These are phyloP conservation scores for Cordyceps tenuipes DNA, from an alignment of 2,329 filamentous ascomycete genomes.

Conservation along the genomic window DNA sequence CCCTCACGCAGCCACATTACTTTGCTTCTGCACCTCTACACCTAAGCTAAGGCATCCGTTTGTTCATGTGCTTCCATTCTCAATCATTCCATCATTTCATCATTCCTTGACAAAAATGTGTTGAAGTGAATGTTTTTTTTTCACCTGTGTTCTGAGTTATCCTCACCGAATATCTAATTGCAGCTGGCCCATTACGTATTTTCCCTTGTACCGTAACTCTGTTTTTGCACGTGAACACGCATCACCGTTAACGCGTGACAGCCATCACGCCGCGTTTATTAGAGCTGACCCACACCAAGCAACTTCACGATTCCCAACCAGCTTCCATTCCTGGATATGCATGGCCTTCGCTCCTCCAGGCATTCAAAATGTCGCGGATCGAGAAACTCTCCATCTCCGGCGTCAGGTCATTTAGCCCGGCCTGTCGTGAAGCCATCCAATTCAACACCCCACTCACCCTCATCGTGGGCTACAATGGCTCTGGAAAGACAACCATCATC, in stretches of 20 bases:
- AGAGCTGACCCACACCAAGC: neutral
- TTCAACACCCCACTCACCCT: slow-evolving; percentile 89
- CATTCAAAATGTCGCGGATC: slow-evolving; percentile 61
- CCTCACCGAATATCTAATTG: neutral
- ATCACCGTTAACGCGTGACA: slow-evolving; percentile 16
- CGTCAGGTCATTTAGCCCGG: slow-evolving; percentile 75
- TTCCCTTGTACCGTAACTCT: neutral
- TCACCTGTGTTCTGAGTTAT: neutral
- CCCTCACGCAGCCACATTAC: neutral
- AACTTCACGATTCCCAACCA: neutral
- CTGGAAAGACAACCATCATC: slow-evolving; percentile 97
- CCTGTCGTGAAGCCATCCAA: slow-evolving; percentile 66
- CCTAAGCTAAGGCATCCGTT: neutral
- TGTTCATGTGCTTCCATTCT: neutral
- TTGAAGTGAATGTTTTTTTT: neutral
- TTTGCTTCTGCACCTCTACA: neutral
- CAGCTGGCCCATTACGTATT: neutral
- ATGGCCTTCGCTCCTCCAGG: neutral
- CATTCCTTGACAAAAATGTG: neutral
- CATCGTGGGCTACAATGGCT: slow-evolving; percentile 96
- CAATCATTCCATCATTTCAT: neutral
- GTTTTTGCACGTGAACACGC: slow-evolving; percentile 17
- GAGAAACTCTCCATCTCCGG: slow-evolving; percentile 84
- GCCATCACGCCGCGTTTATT: neutral
- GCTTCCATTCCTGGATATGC: neutral